Percentiles rank a stretch among this genome's conserved stretches.
Evolutionary conservation across 2,329 filamentous ascomycete species (phyloP).

Genomic region (Septoria petroselini): DNA sequence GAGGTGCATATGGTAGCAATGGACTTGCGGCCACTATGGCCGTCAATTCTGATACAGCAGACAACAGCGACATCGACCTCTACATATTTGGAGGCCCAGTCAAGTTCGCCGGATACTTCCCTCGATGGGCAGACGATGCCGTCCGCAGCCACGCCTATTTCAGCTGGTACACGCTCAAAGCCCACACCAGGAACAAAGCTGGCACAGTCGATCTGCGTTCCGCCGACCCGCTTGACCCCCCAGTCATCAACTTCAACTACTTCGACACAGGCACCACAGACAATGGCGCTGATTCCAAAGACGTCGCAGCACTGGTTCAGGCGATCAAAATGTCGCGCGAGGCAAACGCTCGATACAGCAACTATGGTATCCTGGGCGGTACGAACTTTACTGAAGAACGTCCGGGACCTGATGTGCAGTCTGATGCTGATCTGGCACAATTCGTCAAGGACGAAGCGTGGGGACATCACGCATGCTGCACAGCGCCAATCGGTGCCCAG

Average conservation of each 20-base stretch:
- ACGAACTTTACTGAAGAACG: constrained; percentile 38
- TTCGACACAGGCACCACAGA: constrained; percentile 48
- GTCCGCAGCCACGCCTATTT: constrained; percentile 47
- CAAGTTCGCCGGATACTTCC: constrained; percentile 56
- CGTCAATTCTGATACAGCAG: constrained; percentile 39
- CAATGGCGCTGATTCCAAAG: constrained; percentile 40
- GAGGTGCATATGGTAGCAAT: constrained; percentile 49
- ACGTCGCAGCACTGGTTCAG: constrained; percentile 55
- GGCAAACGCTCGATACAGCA: constrained; percentile 15
- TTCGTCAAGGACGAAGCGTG: constrained; percentile 47
- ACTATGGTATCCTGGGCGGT: constrained; percentile 12
- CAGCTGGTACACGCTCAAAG: constrained; percentile 58
- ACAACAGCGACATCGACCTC: constrained; percentile 50
- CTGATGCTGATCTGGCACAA: constrained; percentile 46
- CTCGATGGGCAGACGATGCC: constrained; percentile 50
- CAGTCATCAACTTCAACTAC: constrained; percentile 62
- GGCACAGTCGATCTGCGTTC: constrained; percentile 62
- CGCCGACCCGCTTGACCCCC: constrained; percentile 61
- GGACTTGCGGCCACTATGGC: constrained; percentile 54
- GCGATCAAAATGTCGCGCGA: constrained; percentile 30
- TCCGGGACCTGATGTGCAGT: constrained; percentile 43
- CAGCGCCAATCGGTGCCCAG: constrained; percentile 52
- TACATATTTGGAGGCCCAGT: constrained; percentile 56
- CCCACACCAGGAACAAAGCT: constrained; percentile 58
- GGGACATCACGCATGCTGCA: constrained; percentile 58